phyloP scores from a whole-genome alignment of 2,329 filamentous ascomycete genomes.

The Talaromyces sp. region DNA sequence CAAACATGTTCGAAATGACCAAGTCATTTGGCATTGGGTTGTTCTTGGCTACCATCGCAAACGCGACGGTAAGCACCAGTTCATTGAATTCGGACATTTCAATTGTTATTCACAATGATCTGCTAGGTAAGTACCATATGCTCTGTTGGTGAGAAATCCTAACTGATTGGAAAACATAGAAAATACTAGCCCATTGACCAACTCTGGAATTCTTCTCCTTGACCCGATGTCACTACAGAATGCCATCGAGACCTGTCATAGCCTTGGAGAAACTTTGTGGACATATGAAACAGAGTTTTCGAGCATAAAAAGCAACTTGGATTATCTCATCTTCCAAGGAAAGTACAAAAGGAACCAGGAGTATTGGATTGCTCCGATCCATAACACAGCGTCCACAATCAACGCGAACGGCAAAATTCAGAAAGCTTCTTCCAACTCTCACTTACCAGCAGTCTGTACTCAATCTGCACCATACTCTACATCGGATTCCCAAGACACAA shows the following conservation, averaged over 20 bases:
- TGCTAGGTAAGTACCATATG: slow-evolving; percentile 9
- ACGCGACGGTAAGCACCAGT: slow-evolving; percentile 12
- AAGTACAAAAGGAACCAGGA: slow-evolving; percentile 8
- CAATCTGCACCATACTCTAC: slow-evolving; percentile 22
- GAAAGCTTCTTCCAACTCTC: slow-evolving; percentile 7
- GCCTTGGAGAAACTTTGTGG: slow-evolving; percentile 21
- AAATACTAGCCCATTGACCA: slow-evolving; percentile 14
- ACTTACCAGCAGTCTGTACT: slow-evolving; percentile 20
- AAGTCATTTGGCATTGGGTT: not conserved
- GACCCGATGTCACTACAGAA: slow-evolving; percentile 18
- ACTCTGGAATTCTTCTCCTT: slow-evolving; percentile 20
- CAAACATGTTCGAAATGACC: slow-evolving; percentile 9
- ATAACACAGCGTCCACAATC: slow-evolving; percentile 11
- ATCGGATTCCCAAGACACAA: slow-evolving; percentile 12
- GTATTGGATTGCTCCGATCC: slow-evolving; percentile 16
- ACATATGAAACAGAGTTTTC: not conserved
- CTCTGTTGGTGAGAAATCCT: not conserved
- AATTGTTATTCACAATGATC: slow-evolving; percentile 25
- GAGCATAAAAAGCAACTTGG: slow-evolving; percentile 11
- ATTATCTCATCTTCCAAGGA: slow-evolving; percentile 17
- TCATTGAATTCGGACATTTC: slow-evolving; percentile 20
- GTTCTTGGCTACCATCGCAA: slow-evolving; percentile 6
- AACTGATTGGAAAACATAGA: slow-evolving; percentile 10
- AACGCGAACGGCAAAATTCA: slow-evolving; percentile 13
- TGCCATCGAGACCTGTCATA: slow-evolving; percentile 16